These are phyloP conservation scores for Aspergillus sclerotioniger DNA, from an alignment of 495 filamentous ascomycete species.

Conservation along the genomic window DNA sequence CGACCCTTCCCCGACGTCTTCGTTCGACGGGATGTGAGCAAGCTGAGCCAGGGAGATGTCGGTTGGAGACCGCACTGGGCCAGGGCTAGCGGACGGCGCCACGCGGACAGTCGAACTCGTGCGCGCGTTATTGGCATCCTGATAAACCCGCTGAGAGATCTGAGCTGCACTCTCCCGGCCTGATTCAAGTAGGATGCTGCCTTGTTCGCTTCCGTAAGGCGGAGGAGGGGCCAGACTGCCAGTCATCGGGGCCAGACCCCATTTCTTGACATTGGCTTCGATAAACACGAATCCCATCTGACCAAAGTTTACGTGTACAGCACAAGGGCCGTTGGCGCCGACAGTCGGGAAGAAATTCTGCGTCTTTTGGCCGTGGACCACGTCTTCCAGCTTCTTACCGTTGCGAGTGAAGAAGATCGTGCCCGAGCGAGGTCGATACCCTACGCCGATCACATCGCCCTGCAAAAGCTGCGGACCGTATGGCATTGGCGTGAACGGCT, in stretches of 20 bases:
- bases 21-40: constrained; percentile 67
- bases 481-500: constrained; percentile 73
- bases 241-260: constrained; percentile 94
- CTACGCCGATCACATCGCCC: constrained; percentile 94
- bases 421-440: constrained; percentile 90
- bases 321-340: constrained; percentile 89
- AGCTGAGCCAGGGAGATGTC: constrained; percentile 89
- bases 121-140: constrained; percentile 43
- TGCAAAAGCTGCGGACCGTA: constrained; percentile 85
- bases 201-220: constrained; percentile 94
- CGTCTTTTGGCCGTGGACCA: constrained; percentile 85
- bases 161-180: constrained; percentile 64
- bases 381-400: constrained; percentile 93
- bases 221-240: constrained; percentile 93
- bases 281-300: constrained; percentile 98
- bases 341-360: constrained; percentile 97
- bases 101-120: constrained; percentile 56
- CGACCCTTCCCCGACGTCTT: constrained; percentile 72
- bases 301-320: constrained; percentile 94
- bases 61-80: constrained; percentile 86
- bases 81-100: constrained; percentile 76
- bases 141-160: constrained; percentile 56
- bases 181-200: constrained; percentile 88
- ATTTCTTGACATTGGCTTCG: constrained; percentile 99
- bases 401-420: constrained; percentile 98